Base-by-base conservation (phyloP, 768 basidiomycete genomes). In the Candolleomyces aberdarensis region DNA sequence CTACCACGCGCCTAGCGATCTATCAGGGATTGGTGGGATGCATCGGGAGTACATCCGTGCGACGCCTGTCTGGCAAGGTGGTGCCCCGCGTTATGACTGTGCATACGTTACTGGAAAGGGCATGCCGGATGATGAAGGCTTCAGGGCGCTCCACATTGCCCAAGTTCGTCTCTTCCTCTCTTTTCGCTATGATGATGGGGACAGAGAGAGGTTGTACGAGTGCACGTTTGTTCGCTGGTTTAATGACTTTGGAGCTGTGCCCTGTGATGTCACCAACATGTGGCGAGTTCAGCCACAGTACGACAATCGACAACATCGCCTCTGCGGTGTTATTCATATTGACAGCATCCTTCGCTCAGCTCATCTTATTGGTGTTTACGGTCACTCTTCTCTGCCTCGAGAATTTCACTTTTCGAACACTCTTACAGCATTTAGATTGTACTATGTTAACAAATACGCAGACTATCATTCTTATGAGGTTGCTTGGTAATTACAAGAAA, bases 211-310 rank as follows among this genome's bases (percentile, higher is more conserved):
- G n/a, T n/a, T n/a, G 0, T 72, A 69, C 22, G 65, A 65, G 2
- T 75, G 75, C 58, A 71, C 75, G 1, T 62, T 75, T 32, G 71
- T 76, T 1, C 44, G 69, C 4, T 75, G 75, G 75, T 72, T 68
- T 40, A 31, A 62, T 3, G 58, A 55, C 4, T 43, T 62, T 3
- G 67, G 61, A 11, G 39, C 63, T 17, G 41, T 39, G 14, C 75
- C 74, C 0, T 67, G 71, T 48, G 31, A 54, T 3, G 57, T 62
- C 14, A 72, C 72, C 4, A 68, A 72, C 57, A 50, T 65, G 57
- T 67, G 66, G 66, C 26, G 59, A 1, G 60, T 66, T 40, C 20
- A 59, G 47, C 61, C 66, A 17, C 59, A 63, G 5, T 22, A 15
- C 13, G 15, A 48, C 20, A 26, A 31, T 44, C 29, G 49, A 0